Conservation (phyloP, 805 yeast species). For the Grigorovia humatica region DNA sequence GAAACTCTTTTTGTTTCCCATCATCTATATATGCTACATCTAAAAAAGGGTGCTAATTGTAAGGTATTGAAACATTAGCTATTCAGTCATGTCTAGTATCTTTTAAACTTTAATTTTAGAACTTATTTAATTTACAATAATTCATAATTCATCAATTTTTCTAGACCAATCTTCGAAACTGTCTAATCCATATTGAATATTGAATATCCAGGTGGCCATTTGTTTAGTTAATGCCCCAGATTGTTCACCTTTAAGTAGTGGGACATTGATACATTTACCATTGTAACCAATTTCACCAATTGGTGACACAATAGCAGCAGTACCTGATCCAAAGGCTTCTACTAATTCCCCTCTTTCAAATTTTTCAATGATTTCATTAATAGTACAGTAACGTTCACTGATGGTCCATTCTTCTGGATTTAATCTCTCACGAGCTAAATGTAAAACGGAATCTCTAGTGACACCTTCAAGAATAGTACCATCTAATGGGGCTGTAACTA, state of each 20-base stretch:
- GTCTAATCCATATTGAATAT: slow-evolving; percentile 79
- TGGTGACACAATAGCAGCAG: slow-evolving; percentile 94
- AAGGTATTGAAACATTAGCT: too few relatives aligned
- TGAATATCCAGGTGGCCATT: slow-evolving; percentile 74
- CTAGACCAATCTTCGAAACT: slow-evolving; percentile 45
- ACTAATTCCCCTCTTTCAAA: slow-evolving; percentile 71
- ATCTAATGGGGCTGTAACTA: slow-evolving; percentile 91
- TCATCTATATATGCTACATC: too few relatives aligned
- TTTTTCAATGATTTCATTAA: slow-evolving; percentile 66
- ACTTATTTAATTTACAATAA: too few relatives aligned
- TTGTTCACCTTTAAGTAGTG: slow-evolving; percentile 68
- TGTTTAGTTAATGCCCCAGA: slow-evolving; percentile 66
- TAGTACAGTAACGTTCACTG: slow-evolving; percentile 74
- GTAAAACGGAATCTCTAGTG: slow-evolving; percentile 79
- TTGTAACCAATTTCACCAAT: slow-evolving; percentile 76
- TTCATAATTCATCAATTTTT: too few relatives aligned
- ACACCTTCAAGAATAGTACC: slow-evolving; percentile 96
- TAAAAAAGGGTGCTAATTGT: too few relatives aligned
- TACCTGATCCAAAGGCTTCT: slow-evolving; percentile 96
- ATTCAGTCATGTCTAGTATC: too few relatives aligned
- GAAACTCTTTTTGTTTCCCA: too few relatives aligned
- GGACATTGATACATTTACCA: slow-evolving; percentile 62
- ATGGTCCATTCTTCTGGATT: slow-evolving; percentile 68
- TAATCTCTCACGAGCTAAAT: slow-evolving; percentile 64
- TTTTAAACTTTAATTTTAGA: too few relatives aligned